Evolutionary conservation across 208 protist species (phyloP).

Genomic region (Trypanosomatidae sp.): DNA sequence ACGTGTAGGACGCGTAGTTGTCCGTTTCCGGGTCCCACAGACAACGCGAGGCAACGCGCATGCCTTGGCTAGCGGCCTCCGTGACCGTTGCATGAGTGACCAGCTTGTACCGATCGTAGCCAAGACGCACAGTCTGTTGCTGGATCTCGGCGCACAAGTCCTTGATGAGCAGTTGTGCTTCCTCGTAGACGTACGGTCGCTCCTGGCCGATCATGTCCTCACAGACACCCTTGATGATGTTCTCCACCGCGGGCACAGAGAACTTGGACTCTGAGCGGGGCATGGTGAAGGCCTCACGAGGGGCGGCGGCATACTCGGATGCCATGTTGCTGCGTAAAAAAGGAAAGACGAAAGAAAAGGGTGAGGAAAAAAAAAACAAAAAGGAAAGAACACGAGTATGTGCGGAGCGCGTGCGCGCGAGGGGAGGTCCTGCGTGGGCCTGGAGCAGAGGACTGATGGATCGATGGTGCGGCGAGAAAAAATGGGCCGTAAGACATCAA

Average conservation of each 20-base stretch:
- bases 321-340: constrained; percentile 10
- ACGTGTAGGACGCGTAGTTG: constrained; percentile 85
- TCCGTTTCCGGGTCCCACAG: constrained; percentile 92
- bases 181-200: constrained; percentile 70
- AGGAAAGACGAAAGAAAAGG: constrained; percentile 2
- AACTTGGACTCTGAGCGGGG: constrained; percentile 76
- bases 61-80: constrained; percentile 83
- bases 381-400: constrained; percentile 17
- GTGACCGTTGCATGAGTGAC: constrained; percentile 85
- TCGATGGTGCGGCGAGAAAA: neutral
- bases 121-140: constrained; percentile 83
- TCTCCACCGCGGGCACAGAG: constrained; percentile 73
- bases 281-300: constrained; percentile 63
- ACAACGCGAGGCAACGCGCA: constrained; percentile 83
- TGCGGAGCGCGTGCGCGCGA: neutral
- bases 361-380: constrained; percentile 6
- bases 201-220: constrained; percentile 62
- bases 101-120: constrained; percentile 92
- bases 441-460: neutral
- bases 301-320: constrained; percentile 46
- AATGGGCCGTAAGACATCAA: neutral
- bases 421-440: neutral
- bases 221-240: constrained; percentile 76
- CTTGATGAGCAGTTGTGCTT: constrained; percentile 79
- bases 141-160: constrained; percentile 89